phyloP scores from a whole-genome alignment of 192 early-diverging fungal species.

The Coemansia erecta region DNA sequence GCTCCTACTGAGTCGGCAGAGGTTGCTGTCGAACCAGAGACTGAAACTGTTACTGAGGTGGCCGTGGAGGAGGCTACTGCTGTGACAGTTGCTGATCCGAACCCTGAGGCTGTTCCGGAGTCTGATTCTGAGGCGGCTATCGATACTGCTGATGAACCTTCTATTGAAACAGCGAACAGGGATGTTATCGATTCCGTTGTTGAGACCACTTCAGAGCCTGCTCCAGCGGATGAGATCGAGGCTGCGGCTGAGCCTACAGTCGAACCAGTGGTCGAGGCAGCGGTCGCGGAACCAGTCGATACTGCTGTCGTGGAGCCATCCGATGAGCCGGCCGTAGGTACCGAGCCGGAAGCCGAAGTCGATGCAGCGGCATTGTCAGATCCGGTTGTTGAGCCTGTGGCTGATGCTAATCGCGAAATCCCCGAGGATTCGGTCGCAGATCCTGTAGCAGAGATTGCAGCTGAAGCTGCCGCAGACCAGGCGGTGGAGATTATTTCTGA shows the following conservation, averaged over 20 bases:
- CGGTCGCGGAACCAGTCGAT: too few relatives aligned
- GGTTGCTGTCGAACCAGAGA: background rate
- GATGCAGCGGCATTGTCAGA: background rate
- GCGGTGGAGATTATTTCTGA: background rate
- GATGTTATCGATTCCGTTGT: background rate
- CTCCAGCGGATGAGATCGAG: background rate
- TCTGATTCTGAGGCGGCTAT: background rate
- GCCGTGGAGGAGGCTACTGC: too few relatives aligned
- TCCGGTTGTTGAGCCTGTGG: background rate
- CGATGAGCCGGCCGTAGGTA: background rate
- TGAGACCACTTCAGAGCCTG: background rate
- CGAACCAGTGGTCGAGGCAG: too few relatives aligned
- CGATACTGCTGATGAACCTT: background rate
- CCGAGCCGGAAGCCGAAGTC: background rate
- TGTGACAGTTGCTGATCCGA: background rate
- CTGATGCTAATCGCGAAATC: background rate
- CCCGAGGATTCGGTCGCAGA: background rate
- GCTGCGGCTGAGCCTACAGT: background rate
- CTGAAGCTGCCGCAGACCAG: background rate
- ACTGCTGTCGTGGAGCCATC: too few relatives aligned
- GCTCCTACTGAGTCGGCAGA: background rate
- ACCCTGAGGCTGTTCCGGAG: conserved; percentile 1
- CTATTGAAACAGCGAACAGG: background rate
- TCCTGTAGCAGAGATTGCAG: background rate
- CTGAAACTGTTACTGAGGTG: background rate